Evolutionary conservation across 1,284 basidiomycete species (phyloP).

Genomic region (Kalmanozyma brasiliensis): DNA sequence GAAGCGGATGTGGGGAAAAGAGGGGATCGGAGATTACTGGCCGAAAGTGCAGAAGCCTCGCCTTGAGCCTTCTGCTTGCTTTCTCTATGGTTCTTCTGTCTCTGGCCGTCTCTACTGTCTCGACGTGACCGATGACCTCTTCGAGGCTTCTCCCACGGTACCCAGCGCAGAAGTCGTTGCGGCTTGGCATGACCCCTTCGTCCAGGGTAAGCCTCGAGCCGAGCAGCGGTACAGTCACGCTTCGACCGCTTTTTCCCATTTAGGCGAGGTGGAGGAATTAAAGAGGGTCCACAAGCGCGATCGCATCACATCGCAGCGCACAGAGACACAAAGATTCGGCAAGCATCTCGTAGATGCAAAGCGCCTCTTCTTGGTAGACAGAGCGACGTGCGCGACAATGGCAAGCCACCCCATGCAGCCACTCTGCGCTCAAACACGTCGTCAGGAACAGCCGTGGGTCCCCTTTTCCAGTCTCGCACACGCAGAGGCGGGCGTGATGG

Average conservation of each 20-base stretch:
- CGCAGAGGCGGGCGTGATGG: no score
- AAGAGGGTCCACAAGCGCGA: background rate
- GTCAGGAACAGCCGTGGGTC: no score
- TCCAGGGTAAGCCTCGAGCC: no score
- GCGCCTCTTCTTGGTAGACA: no score
- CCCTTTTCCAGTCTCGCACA: no score
- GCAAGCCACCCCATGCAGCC: no score
- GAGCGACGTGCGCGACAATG: no score
- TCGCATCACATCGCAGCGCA: constrained; percentile 4
- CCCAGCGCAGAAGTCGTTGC: background rate
- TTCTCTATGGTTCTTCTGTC: background rate
- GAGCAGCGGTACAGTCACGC: constrained; percentile 19
- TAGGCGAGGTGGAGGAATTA: background rate
- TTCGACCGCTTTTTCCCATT: background rate
- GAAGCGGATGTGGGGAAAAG: constrained; percentile 30
- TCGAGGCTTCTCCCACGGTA: no score
- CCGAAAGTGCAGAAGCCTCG: constrained; percentile 4
- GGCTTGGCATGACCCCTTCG: background rate
- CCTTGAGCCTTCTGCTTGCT: background rate
- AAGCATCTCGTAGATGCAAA: no score
- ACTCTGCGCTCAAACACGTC: no score
- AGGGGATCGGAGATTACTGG: constrained; percentile 23
- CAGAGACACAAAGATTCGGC: no score
- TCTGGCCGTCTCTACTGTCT: background rate
- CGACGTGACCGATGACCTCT: background rate